phyloP scores from a whole-genome alignment of 306 rosid genomes.

The Quillaja saponaria region DNA sequence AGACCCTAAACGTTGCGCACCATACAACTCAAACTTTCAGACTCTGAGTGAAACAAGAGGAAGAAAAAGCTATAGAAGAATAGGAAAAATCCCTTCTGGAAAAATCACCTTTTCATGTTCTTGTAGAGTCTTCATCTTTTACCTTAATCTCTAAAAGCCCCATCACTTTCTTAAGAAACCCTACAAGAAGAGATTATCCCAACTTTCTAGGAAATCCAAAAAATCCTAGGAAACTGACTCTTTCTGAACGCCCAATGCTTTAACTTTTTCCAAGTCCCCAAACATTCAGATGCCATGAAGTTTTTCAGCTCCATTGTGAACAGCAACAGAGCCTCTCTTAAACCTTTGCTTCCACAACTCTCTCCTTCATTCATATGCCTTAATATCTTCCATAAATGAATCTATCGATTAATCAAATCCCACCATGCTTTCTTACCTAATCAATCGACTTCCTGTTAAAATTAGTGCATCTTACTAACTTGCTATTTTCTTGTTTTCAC shows the following conservation, averaged over 20 bases:
- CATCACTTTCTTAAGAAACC: constrained; percentile 31
- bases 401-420: constrained; percentile 58
- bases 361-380: constrained; percentile 68
- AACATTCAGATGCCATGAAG: constrained; percentile 64
- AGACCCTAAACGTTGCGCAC: constrained; percentile 4
- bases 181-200: constrained; percentile 26
- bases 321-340: constrained; percentile 30
- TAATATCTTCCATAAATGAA: constrained; percentile 57
- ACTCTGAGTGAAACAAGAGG: not conserved
- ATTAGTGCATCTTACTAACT: too few species aligned
- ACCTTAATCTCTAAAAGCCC: constrained; percentile 30
- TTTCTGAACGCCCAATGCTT: constrained; percentile 19
- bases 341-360: constrained; percentile 56
- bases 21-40: not conserved
- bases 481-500: too few species aligned
- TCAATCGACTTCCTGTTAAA: constrained; percentile 46
- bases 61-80: constrained; percentile 26
- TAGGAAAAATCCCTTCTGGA: constrained; percentile 70
- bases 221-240: constrained; percentile 6
- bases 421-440: constrained; percentile 66
- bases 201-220: constrained; percentile 17
- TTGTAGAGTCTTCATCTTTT: constrained; percentile 23
- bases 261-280: constrained; percentile 55
- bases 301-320: constrained; percentile 50
- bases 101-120: constrained; percentile 40